These are phyloP conservation scores for Hymenoscyphus albidus DNA, from an alignment of 2,329 filamentous ascomycete genomes.

Conservation along the genomic window DNA sequence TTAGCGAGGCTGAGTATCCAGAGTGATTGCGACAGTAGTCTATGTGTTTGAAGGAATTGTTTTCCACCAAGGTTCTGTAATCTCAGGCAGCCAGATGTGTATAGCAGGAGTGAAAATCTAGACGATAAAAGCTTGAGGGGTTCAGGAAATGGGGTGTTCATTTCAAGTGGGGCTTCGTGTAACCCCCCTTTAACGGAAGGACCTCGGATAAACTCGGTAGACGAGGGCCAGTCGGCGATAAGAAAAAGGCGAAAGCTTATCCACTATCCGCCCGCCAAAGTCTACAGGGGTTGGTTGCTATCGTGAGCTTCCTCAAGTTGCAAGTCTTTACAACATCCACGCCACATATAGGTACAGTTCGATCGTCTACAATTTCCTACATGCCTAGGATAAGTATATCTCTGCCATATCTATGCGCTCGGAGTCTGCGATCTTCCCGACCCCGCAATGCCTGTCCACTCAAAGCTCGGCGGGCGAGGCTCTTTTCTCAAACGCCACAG, in stretches of 20 bases:
- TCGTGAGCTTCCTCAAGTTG: background rate
- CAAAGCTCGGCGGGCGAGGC: constrained; percentile 4
- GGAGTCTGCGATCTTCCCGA: constrained; percentile 28
- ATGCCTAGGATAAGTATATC: constrained; percentile 29
- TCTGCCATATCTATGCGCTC: constrained; percentile 26
- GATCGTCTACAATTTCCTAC: constrained; percentile 18
- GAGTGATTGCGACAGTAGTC: too few species aligned
- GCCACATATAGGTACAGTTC: background rate
- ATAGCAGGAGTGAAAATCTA: background rate
- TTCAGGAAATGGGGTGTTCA: too few species aligned
- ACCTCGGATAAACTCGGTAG: too few species aligned
- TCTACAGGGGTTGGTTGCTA: background rate
- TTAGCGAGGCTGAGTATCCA: too few species aligned
- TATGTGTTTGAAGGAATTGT: background rate
- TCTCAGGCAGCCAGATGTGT: background rate
- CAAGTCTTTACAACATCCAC: background rate
- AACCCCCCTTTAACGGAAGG: too few species aligned
- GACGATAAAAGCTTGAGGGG: too few species aligned
- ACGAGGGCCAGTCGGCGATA: too few species aligned
- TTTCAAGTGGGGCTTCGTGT: too few species aligned
- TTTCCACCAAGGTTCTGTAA: background rate
- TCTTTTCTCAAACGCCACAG: constrained; percentile 27
- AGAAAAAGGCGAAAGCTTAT: background rate
- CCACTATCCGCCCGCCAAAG: background rate
- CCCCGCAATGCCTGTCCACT: constrained; percentile 24